These are phyloP conservation scores for sunflower (Helianthus annuus) DNA, from an alignment of 129 eudicot species.

Conservation along the genomic window DNA sequence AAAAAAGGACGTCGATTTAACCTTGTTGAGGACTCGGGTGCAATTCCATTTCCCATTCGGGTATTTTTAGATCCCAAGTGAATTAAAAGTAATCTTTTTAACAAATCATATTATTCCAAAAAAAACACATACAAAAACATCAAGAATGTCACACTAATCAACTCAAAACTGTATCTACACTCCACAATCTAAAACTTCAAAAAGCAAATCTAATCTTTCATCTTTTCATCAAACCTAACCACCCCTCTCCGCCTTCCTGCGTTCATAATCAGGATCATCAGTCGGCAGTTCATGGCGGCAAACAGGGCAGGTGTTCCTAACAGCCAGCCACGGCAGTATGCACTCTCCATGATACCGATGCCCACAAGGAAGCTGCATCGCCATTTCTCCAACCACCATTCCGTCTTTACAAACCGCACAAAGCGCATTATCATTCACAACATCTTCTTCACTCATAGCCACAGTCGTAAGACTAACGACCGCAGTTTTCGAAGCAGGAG, in stretches of 20 bases:
- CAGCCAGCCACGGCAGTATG: conserved; percentile 66
- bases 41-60: not conserved
- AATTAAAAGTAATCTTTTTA: not conserved
- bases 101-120: conserved; percentile 37
- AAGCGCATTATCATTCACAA: conserved; percentile 31
- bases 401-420: conserved; percentile 86
- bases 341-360: conserved; percentile 76
- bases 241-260: conserved; percentile 42
- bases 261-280: conserved; percentile 68
- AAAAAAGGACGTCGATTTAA: too few species aligned
- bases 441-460: conserved; percentile 41
- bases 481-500: conserved; percentile 63
- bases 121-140: conserved; percentile 35
- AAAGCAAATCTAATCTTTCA: conserved; percentile 15
- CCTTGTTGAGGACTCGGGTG: too few species aligned
- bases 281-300: conserved; percentile 72
- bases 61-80: too few species aligned
- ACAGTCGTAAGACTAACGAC: conserved; percentile 46
- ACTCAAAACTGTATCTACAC: conserved; percentile 26
- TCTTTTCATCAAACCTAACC: conserved; percentile 28
- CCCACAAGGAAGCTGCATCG: conserved; percentile 55
- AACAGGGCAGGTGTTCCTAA: conserved; percentile 80
- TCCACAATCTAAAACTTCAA: conserved; percentile 30
- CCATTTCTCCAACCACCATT: conserved; percentile 52
- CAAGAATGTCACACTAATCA: conserved; percentile 17